A percentile compares a stretch with the other conserved stretches of the same genome.
Conservation (phyloP, 345 rosid genomes). For the Arabidopsis thaliana region DNA sequence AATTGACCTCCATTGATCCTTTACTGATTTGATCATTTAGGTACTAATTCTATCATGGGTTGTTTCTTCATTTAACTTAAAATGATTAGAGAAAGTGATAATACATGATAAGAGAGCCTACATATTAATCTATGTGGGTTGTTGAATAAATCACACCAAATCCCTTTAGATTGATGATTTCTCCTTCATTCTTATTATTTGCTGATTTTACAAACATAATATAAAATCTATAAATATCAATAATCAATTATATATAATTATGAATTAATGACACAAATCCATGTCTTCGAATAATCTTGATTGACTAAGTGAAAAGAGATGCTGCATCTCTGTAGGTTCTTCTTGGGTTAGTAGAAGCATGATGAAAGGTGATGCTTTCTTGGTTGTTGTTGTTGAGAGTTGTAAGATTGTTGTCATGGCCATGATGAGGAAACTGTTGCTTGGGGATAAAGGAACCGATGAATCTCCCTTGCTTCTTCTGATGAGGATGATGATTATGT, state of each 20-base stretch:
- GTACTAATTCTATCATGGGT: background rate
- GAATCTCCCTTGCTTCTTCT: slow-evolving; percentile 63
- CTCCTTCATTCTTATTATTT: slow-evolving; percentile 37
- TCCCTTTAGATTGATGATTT: slow-evolving; percentile 40
- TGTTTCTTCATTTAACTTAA: slow-evolving; percentile 4
- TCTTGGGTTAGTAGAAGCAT: slow-evolving; percentile 43
- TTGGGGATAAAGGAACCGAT: slow-evolving; percentile 50
- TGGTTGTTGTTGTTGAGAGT: slow-evolving; percentile 35
- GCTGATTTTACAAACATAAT: slow-evolving; percentile 31
- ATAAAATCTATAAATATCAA: slow-evolving; percentile 25
- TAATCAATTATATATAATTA: slow-evolving; percentile 35
- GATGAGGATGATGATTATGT: slow-evolving; percentile 39
- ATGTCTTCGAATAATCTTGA: slow-evolving; percentile 37
- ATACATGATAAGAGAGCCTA: background rate
- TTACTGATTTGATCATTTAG: slow-evolving; percentile 6
- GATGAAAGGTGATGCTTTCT: slow-evolving; percentile 32
- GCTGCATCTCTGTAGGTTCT: slow-evolving; percentile 50
- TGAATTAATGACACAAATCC: slow-evolving; percentile 38
- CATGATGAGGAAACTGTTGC: slow-evolving; percentile 45
- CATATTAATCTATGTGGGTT: background rate
- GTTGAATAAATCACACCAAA: slow-evolving; percentile 34
- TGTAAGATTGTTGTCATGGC: slow-evolving; percentile 27
- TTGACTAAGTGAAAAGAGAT: slow-evolving; percentile 45
- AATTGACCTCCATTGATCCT: background rate
- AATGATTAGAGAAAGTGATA: background rate